Evolutionary conservation across 106 monocot species (phyloP).

Genomic region (Dendrobium chrysotoxum): DNA sequence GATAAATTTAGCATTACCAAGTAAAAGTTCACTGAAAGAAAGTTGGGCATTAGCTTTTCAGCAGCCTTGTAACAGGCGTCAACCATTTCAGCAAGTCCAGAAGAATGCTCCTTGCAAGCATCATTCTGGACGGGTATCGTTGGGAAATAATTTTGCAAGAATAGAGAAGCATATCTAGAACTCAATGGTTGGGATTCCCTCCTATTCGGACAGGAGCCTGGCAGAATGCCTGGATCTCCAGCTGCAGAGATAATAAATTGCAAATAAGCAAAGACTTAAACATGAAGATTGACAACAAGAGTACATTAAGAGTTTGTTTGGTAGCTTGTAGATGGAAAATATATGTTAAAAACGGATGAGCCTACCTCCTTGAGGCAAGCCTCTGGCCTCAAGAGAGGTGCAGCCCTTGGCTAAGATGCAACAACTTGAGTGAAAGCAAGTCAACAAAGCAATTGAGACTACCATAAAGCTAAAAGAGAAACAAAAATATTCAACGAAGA

Average conservation of each 20-base stretch:
- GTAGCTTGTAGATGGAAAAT: neutral
- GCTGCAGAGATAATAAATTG: conserved; percentile 42
- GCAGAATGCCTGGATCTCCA: conserved; percentile 89
- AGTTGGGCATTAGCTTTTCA: conserved; percentile 37
- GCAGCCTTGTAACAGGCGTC: conserved; percentile 71
- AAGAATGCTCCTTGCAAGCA: conserved; percentile 87
- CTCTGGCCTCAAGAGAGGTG: neutral
- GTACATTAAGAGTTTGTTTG: neutral
- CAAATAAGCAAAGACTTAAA: neutral
- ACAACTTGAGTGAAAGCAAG: too few relatives aligned
- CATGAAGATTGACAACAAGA: neutral
- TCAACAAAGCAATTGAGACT: too few relatives aligned
- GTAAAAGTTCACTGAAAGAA: conserved; percentile 83
- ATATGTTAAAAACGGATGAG: neutral
- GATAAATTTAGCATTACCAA: conserved; percentile 47
- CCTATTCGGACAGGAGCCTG: conserved; percentile 76
- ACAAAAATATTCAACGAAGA: too few relatives aligned
- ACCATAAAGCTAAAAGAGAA: too few relatives aligned
- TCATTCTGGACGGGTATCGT: conserved; percentile 76
- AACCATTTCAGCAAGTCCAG: conserved; percentile 69
- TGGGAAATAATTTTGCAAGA: conserved; percentile 88
- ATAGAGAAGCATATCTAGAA: conserved; percentile 71
- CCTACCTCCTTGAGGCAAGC: neutral
- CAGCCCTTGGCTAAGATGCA: neutral
- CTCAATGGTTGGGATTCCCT: conserved; percentile 79